Evolutionary conservation across 306 rosid genomes (phyloP).

Genomic region (Castanea mollissima): DNA sequence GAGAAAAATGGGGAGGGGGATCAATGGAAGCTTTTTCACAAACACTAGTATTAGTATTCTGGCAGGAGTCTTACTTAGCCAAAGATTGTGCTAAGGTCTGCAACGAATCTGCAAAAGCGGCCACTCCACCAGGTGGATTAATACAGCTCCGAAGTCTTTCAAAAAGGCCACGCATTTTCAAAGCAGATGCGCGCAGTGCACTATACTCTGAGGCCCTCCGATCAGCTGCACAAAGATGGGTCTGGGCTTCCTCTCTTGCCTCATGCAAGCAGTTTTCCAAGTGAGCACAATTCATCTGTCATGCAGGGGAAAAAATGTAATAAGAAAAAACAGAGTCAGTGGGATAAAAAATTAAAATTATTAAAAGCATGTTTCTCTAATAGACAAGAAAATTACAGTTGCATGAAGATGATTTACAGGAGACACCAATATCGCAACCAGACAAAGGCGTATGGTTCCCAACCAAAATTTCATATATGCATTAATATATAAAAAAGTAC

Average conservation of each 20-base stretch:
- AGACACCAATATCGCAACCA: conserved; percentile 2
- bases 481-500: background rate
- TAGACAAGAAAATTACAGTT: background rate
- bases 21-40: background rate
- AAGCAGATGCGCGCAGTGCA: conserved; percentile 73
- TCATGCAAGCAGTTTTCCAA: conserved; percentile 95
- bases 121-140: conserved; percentile 65
- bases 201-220: conserved; percentile 89
- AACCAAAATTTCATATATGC: background rate
- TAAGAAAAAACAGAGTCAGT: conserved; percentile 8
- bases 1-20: background rate
- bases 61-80: conserved; percentile 65
- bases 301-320: conserved; percentile 10
- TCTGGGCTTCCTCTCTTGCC: conserved; percentile 99
- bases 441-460: background rate
- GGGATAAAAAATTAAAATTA: conserved; percentile 1
- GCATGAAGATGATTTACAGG: background rate
- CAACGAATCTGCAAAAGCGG: conserved; percentile 72
- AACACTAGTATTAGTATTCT: background rate
- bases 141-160: conserved; percentile 79
- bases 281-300: conserved; percentile 97
- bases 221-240: conserved; percentile 94
- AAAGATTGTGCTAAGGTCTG: conserved; percentile 72
- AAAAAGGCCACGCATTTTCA: conserved; percentile 78
- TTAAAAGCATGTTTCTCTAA: background rate